These are phyloP conservation scores for Hanseniaspora gamundiae DNA, from an alignment of 1,139 yeast species.

Conservation along the genomic window DNA sequence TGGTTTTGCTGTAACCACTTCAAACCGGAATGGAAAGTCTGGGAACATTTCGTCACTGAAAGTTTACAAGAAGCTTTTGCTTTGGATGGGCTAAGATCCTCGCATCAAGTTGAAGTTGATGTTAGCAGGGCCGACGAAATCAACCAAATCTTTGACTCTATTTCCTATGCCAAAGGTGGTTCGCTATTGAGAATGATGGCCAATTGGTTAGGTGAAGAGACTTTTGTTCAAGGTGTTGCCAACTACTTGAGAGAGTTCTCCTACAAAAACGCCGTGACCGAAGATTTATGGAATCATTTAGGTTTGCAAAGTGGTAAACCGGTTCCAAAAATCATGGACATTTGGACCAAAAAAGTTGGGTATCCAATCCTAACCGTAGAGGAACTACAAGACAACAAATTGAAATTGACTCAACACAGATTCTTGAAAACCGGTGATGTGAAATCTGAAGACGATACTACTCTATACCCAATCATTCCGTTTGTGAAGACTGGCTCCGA, in stretches of 20 bases:
- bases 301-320: slow-evolving; percentile 66
- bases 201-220: slow-evolving; percentile 60
- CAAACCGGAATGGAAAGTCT: slow-evolving; percentile 80
- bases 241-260: slow-evolving; percentile 57
- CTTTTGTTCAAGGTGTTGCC: slow-evolving; percentile 68
- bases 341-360: slow-evolving; percentile 78
- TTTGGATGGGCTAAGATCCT: slow-evolving; percentile 64
- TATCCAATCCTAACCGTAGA: slow-evolving; percentile 65
- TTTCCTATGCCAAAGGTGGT: slow-evolving; percentile 75
- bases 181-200: slow-evolving; percentile 71
- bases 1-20: slow-evolving; percentile 67
- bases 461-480: slow-evolving; percentile 75
- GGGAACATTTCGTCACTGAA: slow-evolving; percentile 61
- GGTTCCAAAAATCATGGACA: slow-evolving; percentile 57
- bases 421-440: slow-evolving; percentile 73
- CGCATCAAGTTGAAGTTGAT: slow-evolving; percentile 83
- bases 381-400: slow-evolving; percentile 28
- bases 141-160: slow-evolving; percentile 78
- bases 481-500: slow-evolving; percentile 44
- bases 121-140: slow-evolving; percentile 72
- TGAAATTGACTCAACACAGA: slow-evolving; percentile 57
- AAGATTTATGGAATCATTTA: slow-evolving; percentile 70
- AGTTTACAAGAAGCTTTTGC: slow-evolving; percentile 58
- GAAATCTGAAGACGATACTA: slow-evolving; percentile 54
- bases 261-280: slow-evolving; percentile 66